Percentiles rank a stretch among this genome's conserved stretches.
Conservation (phyloP, 148 eudicot species). For the Vaccinium myrtillus region DNA sequence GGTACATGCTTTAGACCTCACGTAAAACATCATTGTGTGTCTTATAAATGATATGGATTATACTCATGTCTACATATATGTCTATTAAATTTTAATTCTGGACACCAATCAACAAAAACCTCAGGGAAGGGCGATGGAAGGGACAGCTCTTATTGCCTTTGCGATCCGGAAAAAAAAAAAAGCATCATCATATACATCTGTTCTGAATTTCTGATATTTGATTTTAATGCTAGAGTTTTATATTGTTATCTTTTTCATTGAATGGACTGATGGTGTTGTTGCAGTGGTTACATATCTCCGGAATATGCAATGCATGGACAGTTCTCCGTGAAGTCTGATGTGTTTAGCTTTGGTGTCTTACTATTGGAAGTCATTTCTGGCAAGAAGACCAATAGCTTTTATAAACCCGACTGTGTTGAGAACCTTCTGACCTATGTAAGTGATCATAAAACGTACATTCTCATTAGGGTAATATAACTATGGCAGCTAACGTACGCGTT, state of each 20-base stretch:
- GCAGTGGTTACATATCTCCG: constrained; percentile 38
- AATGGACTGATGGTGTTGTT: background rate
- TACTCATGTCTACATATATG: no score
- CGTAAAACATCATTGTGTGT: background rate
- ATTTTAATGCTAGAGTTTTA: background rate
- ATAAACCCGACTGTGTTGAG: constrained; percentile 13
- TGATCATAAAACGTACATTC: background rate
- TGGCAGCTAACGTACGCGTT: background rate
- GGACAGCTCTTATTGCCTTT: background rate
- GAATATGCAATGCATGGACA: constrained; percentile 47
- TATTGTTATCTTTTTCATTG: background rate
- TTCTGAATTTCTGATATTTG: background rate
- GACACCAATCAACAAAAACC: background rate
- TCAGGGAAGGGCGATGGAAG: background rate
- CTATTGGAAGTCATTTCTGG: constrained; percentile 52
- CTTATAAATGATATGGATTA: background rate
- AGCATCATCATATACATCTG: background rate
- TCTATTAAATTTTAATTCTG: no score
- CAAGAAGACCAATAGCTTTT: constrained; percentile 21
- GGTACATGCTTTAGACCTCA: background rate
- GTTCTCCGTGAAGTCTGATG: constrained; percentile 52
- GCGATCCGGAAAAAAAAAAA: background rate
- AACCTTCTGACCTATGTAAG: constrained; percentile 40
- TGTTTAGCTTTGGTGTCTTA: constrained; percentile 52
- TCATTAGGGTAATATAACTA: background rate